Evolutionary conservation across 768 basidiomycete species (phyloP).

Genomic region (Tylopilus balloui): DNA sequence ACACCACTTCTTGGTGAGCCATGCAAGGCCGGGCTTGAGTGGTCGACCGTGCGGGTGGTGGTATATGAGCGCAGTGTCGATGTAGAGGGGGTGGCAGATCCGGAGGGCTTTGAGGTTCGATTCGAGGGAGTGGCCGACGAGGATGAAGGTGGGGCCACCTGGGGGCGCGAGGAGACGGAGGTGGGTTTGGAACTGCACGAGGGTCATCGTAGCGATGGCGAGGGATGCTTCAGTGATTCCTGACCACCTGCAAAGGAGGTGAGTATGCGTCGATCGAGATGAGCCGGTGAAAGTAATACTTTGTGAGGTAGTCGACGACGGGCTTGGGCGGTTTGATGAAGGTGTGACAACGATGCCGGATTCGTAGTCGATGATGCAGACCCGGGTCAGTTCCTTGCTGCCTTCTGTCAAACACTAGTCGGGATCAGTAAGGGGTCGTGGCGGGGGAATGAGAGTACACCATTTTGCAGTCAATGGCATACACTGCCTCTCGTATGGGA

Average conservation of each 20-base stretch:
- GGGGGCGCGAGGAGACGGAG: slow-evolving; percentile 60
- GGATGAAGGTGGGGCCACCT: slow-evolving; percentile 57
- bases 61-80: slow-evolving; percentile 87
- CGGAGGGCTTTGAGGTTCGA: slow-evolving; percentile 87
- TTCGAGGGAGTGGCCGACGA: slow-evolving; percentile 93
- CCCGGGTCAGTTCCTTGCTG: slow-evolving; percentile 83
- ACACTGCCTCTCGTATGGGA: slow-evolving; percentile 41
- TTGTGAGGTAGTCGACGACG: slow-evolving; percentile 88
- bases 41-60: slow-evolving; percentile 88
- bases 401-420: slow-evolving; percentile 80
- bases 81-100: slow-evolving; percentile 77
- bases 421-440: neutral
- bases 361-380: slow-evolving; percentile 77
- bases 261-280: neutral
- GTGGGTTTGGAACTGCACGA: slow-evolving; percentile 64
- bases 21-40: slow-evolving; percentile 89
- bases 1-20: slow-evolving; percentile 93
- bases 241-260: slow-evolving; percentile 63
- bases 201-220: slow-evolving; percentile 60
- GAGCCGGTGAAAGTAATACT: slow-evolving; percentile 40
- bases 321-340: slow-evolving; percentile 85
- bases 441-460: slow-evolving; percentile 38
- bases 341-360: slow-evolving; percentile 75
- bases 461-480: slow-evolving; percentile 97
- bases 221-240: slow-evolving; percentile 83